A percentile compares a stretch with the other conserved stretches of the same genome.
These are phyloP conservation scores for Dalbergia cochinchinensis DNA, from an alignment of 306 rosid species.

Conservation along the genomic window DNA sequence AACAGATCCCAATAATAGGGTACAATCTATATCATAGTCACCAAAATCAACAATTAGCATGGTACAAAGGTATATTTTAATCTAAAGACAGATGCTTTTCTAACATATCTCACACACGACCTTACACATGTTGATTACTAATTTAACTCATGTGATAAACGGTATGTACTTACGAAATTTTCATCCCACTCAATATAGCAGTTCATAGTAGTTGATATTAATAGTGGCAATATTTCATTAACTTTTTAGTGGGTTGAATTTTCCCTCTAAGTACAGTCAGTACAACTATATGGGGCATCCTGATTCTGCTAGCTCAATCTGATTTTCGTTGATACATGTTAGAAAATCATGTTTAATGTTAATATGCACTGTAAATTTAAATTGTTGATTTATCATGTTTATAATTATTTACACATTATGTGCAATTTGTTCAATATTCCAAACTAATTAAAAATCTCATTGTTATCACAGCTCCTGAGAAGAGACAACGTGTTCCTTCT, in stretches of 20 bases:
- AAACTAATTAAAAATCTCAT: constrained; percentile 28
- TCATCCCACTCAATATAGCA: constrained; percentile 14
- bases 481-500: constrained; percentile 97
- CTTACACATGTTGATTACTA: background rate
- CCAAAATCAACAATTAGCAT: constrained; percentile 4
- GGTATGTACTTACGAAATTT: background rate
- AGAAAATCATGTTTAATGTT: constrained; percentile 16
- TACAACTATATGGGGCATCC: constrained; percentile 19
- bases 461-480: constrained; percentile 85
- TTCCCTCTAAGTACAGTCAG: constrained; percentile 1
- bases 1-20: constrained; percentile 8
- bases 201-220: constrained; percentile 25
- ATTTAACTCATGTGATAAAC: background rate
- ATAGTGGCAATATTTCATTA: constrained; percentile 15
- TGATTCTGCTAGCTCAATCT: background rate
- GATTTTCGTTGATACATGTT: background rate
- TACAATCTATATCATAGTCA: background rate
- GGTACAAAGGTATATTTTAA: background rate
- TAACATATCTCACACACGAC: background rate
- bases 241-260: constrained; percentile 17
- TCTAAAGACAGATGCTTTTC: background rate
- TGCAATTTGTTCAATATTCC: background rate
- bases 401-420: background rate
- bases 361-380: constrained; percentile 12
- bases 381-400: constrained; percentile 9